phyloP scores from a whole-genome alignment of 164 flowering plant genomes.

The Piper longum region DNA sequence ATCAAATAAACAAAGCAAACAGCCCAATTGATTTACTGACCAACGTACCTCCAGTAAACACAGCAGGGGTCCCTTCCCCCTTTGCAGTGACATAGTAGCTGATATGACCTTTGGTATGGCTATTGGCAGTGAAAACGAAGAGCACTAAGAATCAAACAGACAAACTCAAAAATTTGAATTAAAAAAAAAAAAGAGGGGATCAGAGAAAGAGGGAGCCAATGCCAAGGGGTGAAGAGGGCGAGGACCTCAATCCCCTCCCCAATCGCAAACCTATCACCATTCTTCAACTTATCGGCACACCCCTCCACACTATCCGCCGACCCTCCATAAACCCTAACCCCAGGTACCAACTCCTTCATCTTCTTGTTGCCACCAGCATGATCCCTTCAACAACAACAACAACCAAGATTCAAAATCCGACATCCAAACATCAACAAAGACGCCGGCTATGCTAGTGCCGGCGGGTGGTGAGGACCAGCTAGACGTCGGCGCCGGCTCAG shows the following conservation, averaged over 20 bases:
- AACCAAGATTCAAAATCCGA: not conserved
- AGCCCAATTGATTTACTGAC: too few relatives aligned
- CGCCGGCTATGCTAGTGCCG: constrained; percentile 97
- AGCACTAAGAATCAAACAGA: too few relatives aligned
- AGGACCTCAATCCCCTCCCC: constrained; percentile 44
- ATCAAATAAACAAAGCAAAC: too few relatives aligned
- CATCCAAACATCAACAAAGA: too few relatives aligned
- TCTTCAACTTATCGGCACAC: constrained; percentile 62
- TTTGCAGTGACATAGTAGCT: constrained; percentile 70
- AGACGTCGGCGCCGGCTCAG: constrained; percentile 59
- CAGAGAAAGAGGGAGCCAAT: not conserved
- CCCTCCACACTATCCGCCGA: constrained; percentile 74
- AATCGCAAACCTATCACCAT: constrained; percentile 61
- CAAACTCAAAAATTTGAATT: not conserved
- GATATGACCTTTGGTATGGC: constrained; percentile 92
- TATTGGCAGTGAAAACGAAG: constrained; percentile 15
- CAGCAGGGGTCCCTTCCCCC: constrained; percentile 68
- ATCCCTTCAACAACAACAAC: constrained; percentile 41
- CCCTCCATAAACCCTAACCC: constrained; percentile 77
- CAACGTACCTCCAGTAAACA: constrained; percentile 94
- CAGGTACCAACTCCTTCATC: constrained; percentile 68
- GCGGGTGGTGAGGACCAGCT: constrained; percentile 86
- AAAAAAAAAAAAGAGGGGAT: not conserved
- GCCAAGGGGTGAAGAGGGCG: constrained; percentile 91
- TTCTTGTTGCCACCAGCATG: constrained; percentile 95